Evolutionary conservation across 202 grass and related monocot genomes (phyloP), one percentile per base, ranked within the genome.

Genomic region (Setaria italica): DNA sequence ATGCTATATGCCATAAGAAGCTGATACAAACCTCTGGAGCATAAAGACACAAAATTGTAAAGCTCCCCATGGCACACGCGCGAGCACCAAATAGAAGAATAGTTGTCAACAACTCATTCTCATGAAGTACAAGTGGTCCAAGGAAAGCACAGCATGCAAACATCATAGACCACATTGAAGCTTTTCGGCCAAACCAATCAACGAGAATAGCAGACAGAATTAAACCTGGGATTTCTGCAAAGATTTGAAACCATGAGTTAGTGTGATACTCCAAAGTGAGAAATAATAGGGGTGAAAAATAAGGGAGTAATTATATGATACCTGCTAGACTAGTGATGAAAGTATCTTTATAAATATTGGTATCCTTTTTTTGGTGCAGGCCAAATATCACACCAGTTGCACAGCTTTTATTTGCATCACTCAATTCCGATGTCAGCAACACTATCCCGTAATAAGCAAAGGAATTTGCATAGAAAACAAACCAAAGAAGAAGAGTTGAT

Each of bases 401-500:
- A 11, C 92, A 94, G 17, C 63, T 80, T 81, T 30, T 72, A 69
- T 88, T 88, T 55, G 58, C 76, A 88, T 85, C 82, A 53, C 78
- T 93, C 29, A 97, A 60, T 69, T 95, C 79, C 2, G 95, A 74
- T 16, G 95, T 91, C 56, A 97, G 74, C 89, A 97, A 91, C 77
- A 93, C 88, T 72, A 97, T 19, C 74, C 95, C 95, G 29, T 95
- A 97, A 70, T 97, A 97, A 62, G 85, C 90, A 80, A 97, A 97
- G 17, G 89, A 88, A 91, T 97, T 97, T 78, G 92, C 90, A 7
- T 53, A 94, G 82, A 82, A 94, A 89, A 73, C 85, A 46, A 93
- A 84, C 95, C 95, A 97, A 62, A 95, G 77, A 77, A 97, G 87
- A 89, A 97, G 89, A 77, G 95, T 97, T 68, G 92, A 88, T 91